Conservation (phyloP, 2,329 filamentous ascomycete genomes). For the Berkeleyomyces rouxiae region DNA sequence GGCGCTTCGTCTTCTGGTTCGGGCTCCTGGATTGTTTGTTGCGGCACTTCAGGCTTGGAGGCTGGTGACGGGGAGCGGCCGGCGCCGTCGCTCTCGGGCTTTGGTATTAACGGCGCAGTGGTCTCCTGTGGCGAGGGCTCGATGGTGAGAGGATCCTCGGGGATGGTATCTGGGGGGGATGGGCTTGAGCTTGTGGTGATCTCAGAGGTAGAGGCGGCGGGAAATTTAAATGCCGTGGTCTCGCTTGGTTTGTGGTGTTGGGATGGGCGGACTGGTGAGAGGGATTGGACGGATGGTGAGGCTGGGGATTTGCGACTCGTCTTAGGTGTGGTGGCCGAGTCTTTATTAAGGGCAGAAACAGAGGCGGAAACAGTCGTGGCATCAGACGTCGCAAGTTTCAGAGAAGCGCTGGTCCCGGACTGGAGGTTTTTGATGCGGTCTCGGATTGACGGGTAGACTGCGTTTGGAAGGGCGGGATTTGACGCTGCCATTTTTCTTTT, state of each 20-base stretch:
- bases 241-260: no score
- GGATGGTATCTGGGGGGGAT: not conserved
- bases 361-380: not conserved
- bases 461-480: not conserved
- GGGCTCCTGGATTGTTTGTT: not conserved
- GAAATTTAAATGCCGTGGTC: no score
- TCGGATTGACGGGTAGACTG: not conserved
- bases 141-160: not conserved
- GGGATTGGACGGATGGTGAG: conserved; percentile 1
- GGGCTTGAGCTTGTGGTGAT: no score
- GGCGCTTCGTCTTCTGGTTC: not conserved
- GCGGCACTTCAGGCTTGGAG: not conserved
- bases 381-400: not conserved
- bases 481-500: not conserved
- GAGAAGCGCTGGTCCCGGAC: not conserved
- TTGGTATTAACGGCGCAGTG: not conserved
- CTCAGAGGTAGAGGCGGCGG: no score
- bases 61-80: no score
- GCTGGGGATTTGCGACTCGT: not conserved
- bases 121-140: not conserved
- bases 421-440: not conserved
- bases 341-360: not conserved
- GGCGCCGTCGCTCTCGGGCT: not conserved
- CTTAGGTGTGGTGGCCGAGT: not conserved
- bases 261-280: not conserved